These are phyloP conservation scores for Aquilaria agallochum DNA, from an alignment of 441 rosid species.

Conservation along the genomic window DNA sequence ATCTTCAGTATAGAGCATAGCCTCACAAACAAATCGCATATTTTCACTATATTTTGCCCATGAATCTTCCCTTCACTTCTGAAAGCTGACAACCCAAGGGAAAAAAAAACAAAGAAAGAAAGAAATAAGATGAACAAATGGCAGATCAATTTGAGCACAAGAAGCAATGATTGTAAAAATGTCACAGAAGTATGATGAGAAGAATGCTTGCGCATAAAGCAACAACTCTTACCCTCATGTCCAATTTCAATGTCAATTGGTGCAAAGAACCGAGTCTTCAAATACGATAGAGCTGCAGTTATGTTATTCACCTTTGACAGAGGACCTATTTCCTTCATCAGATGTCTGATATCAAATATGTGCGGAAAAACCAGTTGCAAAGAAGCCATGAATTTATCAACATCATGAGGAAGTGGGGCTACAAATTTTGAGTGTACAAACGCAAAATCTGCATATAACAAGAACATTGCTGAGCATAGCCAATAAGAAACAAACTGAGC, in stretches of 20 bases:
- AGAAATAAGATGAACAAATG: not conserved
- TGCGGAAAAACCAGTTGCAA: constrained; percentile 48
- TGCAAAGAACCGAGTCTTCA: constrained; percentile 49
- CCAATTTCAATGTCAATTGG: constrained; percentile 67
- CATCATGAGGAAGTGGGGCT: constrained; percentile 62
- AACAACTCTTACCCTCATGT: constrained; percentile 45
- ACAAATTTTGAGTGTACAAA: constrained; percentile 72
- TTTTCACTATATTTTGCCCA: constrained; percentile 56
- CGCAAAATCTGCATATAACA: constrained; percentile 57
- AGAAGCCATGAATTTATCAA: constrained; percentile 58
- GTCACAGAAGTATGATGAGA: too few relatives aligned
- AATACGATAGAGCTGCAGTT: constrained; percentile 42
- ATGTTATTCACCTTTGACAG: constrained; percentile 39
- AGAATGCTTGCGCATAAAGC: too few relatives aligned
- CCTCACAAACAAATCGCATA: constrained; percentile 70
- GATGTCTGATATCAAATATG: constrained; percentile 64
- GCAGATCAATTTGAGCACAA: too few relatives aligned
- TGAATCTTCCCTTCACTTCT: constrained; percentile 40
- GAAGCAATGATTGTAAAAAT: too few relatives aligned
- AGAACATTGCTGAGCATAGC: not conserved
- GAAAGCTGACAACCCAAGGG: constrained; percentile 27
- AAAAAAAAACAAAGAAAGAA: constrained; percentile 9
- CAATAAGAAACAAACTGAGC: constrained; percentile 5
- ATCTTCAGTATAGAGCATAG: constrained; percentile 52
- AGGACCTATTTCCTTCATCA: constrained; percentile 58